Percentiles rank a stretch among this genome's conserved stretches.
phyloP scores from a whole-genome alignment of 352 stramenopile species.

The Phytophthora quininea region DNA sequence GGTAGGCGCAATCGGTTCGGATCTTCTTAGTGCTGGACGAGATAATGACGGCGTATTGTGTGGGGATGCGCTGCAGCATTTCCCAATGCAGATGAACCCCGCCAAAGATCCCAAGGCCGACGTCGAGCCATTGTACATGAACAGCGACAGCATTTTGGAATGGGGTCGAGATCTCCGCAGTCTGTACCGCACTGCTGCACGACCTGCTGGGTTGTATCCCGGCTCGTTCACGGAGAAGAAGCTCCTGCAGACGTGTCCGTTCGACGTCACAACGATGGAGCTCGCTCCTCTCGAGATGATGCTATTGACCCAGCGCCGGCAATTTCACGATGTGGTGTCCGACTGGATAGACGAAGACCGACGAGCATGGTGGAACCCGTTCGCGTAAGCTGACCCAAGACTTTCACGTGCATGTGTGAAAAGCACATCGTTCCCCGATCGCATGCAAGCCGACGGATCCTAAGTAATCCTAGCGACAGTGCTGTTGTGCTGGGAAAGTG shows the following conservation, averaged over 20 bases:
- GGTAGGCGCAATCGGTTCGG: conserved; percentile 35
- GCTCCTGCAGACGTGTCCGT: conserved; percentile 43
- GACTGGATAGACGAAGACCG: conserved; percentile 21
- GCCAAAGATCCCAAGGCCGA: conserved; percentile 17
- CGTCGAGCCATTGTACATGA: conserved; percentile 51
- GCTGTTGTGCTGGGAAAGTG: background rate
- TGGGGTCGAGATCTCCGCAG: conserved; percentile 24
- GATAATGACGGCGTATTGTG: conserved; percentile 40
- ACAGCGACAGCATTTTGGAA: conserved; percentile 54
- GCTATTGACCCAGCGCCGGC: conserved; percentile 26
- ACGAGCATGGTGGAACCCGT: conserved; percentile 10
- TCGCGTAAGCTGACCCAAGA: conserved; percentile 13
- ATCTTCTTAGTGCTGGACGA: conserved; percentile 15
- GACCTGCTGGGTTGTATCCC: conserved; percentile 35
- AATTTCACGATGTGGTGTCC: conserved; percentile 30
- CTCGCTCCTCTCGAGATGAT: conserved; percentile 24
- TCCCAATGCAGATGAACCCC: conserved; percentile 31
- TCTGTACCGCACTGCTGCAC: conserved; percentile 39
- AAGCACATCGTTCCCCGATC: background rate
- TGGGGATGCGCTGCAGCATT: conserved; percentile 52
- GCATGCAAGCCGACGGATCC: background rate
- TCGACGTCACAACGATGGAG: conserved; percentile 39
- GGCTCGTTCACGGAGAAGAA: conserved; percentile 44
- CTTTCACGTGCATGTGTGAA: background rate
- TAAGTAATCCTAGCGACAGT: background rate